These are phyloP conservation scores for Schizopora paradoxa DNA, from an alignment of 1,284 basidiomycete genomes.

Conservation along the genomic window DNA sequence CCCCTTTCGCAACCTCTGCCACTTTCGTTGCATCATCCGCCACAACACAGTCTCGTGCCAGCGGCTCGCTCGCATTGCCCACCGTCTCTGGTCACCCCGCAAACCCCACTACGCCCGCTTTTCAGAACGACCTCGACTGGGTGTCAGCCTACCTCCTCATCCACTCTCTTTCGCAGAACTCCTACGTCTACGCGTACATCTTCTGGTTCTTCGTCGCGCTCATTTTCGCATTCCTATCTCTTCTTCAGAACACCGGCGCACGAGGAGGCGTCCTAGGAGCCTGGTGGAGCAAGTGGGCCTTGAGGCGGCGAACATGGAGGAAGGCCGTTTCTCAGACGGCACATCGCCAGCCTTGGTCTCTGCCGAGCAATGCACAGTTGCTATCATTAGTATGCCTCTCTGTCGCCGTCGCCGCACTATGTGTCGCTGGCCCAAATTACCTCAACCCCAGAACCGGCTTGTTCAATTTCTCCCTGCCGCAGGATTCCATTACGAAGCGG, in stretches of 20 bases:
- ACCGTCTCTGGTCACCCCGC: constrained; percentile 25
- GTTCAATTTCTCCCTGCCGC: constrained; percentile 33
- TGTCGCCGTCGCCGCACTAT: constrained; percentile 39
- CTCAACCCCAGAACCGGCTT: constrained; percentile 50
- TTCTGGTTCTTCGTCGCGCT: constrained; percentile 45
- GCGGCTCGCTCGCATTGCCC: neutral
- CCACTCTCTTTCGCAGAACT: constrained; percentile 44
- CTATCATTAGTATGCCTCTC: constrained; percentile 42
- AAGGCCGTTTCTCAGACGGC: constrained; percentile 33
- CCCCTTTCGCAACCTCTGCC: constrained; percentile 6
- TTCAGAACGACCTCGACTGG: constrained; percentile 44
- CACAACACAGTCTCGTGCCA: neutral
- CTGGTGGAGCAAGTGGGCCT: constrained; percentile 48
- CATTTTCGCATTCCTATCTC: constrained; percentile 36
- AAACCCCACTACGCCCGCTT: constrained; percentile 42
- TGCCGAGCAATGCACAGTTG: constrained; percentile 61
- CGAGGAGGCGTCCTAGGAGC: constrained; percentile 42
- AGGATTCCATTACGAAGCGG: constrained; percentile 20
- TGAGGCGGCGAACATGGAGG: constrained; percentile 47
- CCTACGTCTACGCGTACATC: constrained; percentile 51
- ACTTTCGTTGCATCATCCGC: neutral
- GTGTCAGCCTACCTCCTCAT: constrained; percentile 50
- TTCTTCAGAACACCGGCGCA: constrained; percentile 38
- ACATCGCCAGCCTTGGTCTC: constrained; percentile 41
- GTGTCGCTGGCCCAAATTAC: constrained; percentile 71